A percentile compares a stretch with the other conserved stretches of the same genome.
phyloP scores from a whole-genome alignment of 768 basidiomycete genomes.

The Tricholomella constricta region DNA sequence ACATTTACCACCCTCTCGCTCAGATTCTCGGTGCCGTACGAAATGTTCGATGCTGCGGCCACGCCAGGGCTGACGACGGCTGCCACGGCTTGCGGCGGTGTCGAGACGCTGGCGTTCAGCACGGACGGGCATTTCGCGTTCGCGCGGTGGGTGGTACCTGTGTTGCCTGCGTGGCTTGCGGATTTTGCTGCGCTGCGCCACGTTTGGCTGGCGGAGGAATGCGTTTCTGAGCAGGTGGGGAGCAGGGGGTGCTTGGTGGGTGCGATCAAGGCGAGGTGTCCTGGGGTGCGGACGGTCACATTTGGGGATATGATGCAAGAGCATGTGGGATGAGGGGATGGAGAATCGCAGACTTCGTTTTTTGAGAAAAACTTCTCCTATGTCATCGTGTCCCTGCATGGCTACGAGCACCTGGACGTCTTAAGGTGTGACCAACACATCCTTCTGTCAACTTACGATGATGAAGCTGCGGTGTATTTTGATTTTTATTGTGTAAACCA shows the following conservation, averaged over 20 bases:
- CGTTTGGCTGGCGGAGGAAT: slow-evolving; percentile 18
- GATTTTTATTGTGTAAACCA: too few relatives aligned
- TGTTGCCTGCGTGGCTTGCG: slow-evolving; percentile 21
- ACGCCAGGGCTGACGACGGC: background rate
- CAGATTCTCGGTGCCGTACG: slow-evolving; percentile 18
- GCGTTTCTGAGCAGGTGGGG: slow-evolving; percentile 7
- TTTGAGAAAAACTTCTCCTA: too few relatives aligned
- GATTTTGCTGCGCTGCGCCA: slow-evolving; percentile 18
- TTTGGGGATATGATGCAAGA: slow-evolving; percentile 1
- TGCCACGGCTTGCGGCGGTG: background rate
- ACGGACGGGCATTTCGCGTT: slow-evolving; percentile 24
- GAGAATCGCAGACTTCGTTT: too few relatives aligned
- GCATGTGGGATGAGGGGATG: too few relatives aligned
- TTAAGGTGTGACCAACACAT: too few relatives aligned
- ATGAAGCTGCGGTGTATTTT: too few relatives aligned
- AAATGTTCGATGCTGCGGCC: background rate
- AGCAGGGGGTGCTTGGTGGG: background rate
- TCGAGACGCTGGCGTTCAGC: slow-evolving; percentile 15
- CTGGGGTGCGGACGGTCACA: slow-evolving; percentile 5
- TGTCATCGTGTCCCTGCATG: too few relatives aligned
- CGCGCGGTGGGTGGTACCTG: slow-evolving; percentile 20
- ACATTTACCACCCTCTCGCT: slow-evolving; percentile 12
- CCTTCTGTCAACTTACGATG: too few relatives aligned
- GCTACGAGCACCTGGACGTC: too few relatives aligned
- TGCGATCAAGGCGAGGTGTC: slow-evolving; percentile 14